Conservation (phyloP, 2,329 filamentous ascomycete species). For the Stemphylium beticola region DNA sequence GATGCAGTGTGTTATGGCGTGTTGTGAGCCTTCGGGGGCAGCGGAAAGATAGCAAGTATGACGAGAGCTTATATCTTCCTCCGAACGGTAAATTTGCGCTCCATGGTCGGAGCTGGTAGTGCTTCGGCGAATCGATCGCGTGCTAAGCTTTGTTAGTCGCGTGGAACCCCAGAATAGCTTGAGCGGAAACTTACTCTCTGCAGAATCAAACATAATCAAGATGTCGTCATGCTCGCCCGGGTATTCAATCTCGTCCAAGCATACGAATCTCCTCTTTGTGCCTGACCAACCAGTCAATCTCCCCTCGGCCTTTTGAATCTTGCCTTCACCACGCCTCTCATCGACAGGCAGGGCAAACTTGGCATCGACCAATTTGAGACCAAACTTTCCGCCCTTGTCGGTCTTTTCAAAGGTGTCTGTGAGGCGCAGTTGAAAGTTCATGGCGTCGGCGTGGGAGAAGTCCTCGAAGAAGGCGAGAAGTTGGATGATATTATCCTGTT, state of each 20-base stretch:
- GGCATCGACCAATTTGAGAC: constrained; percentile 82
- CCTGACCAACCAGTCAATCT: constrained; percentile 55
- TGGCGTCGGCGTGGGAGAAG: constrained; percentile 83
- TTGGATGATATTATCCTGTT: constrained; percentile 76
- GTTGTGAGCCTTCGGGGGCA: too few relatives aligned
- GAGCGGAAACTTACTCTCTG: constrained; percentile 65
- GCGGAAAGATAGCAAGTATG: not conserved
- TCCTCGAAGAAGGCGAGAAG: constrained; percentile 87
- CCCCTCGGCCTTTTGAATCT: constrained; percentile 56
- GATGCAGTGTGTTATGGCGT: too few relatives aligned
- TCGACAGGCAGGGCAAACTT: constrained; percentile 82
- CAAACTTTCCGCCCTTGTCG: constrained; percentile 63
- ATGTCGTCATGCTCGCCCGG: constrained; percentile 94
- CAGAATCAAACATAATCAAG: constrained; percentile 80
- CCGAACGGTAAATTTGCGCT: constrained; percentile 52
- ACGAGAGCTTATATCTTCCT: constrained; percentile 42
- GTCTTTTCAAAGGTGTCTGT: constrained; percentile 79
- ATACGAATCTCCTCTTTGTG: constrained; percentile 76
- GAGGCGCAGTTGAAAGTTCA: constrained; percentile 85
- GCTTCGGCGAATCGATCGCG: constrained; percentile 55
- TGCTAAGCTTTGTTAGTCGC: constrained; percentile 37
- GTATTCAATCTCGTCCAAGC: constrained; percentile 85
- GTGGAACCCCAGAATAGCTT: not conserved
- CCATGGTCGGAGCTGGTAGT: constrained; percentile 52
- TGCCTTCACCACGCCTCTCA: constrained; percentile 57